These are phyloP conservation scores for Solanum raphanifolium DNA, from an alignment of 257 asterid species.

Conservation along the genomic window DNA sequence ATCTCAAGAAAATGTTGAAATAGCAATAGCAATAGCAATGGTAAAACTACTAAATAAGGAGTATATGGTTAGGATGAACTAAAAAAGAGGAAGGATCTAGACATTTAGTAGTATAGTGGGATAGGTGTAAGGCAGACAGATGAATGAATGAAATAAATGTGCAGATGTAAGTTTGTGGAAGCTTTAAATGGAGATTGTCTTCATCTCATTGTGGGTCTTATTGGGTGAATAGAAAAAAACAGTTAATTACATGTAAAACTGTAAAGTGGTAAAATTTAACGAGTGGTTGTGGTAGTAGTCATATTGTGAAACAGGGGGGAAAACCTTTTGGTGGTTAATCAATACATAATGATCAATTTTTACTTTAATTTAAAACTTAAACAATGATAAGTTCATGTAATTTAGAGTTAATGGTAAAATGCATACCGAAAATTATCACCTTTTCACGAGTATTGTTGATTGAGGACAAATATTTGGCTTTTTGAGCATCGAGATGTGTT, in stretches of 20 bases:
- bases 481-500: neutral
- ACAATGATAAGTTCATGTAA: neutral
- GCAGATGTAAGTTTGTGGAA: neutral
- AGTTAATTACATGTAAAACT: neutral
- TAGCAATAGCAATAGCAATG: neutral
- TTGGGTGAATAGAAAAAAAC: neutral
- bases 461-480: neutral
- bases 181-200: neutral
- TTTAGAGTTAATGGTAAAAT: neutral
- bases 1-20: neutral
- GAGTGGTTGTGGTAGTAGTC: neutral
- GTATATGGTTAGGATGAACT: neutral
- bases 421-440: neutral
- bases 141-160: neutral
- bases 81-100: slow-evolving; percentile 1
- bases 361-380: neutral
- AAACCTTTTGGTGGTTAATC: neutral
- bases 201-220: neutral
- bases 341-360: neutral
- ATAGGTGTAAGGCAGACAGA: neutral
- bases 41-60: too few species aligned
- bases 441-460: neutral
- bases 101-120: neutral
- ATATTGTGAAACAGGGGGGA: neutral
- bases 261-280: neutral